phyloP scores from a whole-genome alignment of 495 filamentous ascomycete genomes.

The Haplographium delicatum region DNA sequence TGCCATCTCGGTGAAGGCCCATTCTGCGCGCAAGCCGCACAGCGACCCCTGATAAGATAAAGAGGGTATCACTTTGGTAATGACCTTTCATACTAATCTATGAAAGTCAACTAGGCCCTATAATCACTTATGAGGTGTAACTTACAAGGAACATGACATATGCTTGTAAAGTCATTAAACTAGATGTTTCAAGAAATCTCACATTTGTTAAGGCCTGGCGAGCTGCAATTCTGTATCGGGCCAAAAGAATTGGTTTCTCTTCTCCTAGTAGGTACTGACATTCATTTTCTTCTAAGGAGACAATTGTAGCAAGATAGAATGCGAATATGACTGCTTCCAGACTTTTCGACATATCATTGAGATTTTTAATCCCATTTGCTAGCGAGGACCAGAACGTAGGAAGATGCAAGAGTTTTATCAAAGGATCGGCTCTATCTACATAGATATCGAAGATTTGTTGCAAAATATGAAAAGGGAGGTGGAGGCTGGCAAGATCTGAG shows the following conservation, averaged over 20 bases:
- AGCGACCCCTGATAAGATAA: conserved; percentile 35
- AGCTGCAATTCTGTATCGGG: conserved; percentile 36
- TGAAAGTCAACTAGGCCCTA: not conserved
- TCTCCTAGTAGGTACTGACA: conserved; percentile 39
- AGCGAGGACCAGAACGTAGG: conserved; percentile 45
- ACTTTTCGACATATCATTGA: conserved; percentile 37
- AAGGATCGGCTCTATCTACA: not conserved
- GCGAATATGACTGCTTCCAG: conserved; percentile 43
- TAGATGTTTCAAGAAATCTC: conserved; percentile 42
- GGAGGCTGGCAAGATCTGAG: not conserved
- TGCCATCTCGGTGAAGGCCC: conserved; percentile 44
- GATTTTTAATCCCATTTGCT: conserved; percentile 28
- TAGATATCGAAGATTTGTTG: not conserved
- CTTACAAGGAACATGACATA: conserved; percentile 46
- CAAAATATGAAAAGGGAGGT: not conserved
- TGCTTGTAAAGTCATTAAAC: conserved; percentile 46
- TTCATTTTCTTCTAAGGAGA: conserved; percentile 41
- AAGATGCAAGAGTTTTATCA: conserved; percentile 45
- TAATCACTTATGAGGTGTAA: not conserved
- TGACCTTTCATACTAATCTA: not conserved
- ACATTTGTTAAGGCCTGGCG: conserved; percentile 39
- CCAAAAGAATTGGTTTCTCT: conserved; percentile 34
- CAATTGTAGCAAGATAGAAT: conserved; percentile 44
- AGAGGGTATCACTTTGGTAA: conserved; percentile 13
- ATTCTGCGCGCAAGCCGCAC: conserved; percentile 35